Conservation (phyloP, 2,329 filamentous ascomycete genomes). For the Paraphoma chrysanthemicola region DNA sequence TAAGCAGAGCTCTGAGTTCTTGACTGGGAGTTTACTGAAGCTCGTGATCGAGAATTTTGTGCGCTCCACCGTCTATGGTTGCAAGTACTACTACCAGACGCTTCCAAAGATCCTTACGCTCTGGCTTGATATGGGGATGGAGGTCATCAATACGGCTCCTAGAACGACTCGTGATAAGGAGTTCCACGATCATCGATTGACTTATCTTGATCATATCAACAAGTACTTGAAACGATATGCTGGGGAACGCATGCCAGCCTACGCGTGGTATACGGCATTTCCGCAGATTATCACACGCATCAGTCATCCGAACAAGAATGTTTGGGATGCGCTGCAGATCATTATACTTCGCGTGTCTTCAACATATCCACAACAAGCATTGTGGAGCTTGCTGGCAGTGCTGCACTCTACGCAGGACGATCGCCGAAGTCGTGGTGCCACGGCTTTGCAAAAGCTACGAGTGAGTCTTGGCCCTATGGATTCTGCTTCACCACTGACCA, state of each 20-base stretch:
- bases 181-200: conserved; percentile 35
- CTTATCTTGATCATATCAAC: conserved; percentile 54
- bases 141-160: conserved; percentile 56
- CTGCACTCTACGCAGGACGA: conserved; percentile 80
- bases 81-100: conserved; percentile 95
- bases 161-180: conserved; percentile 37
- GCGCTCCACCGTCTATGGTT: conserved; percentile 83
- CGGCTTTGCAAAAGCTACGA: conserved; percentile 51
- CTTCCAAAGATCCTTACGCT: conserved; percentile 89
- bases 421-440: conserved; percentile 62
- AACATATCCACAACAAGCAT: conserved; percentile 85
- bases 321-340: conserved; percentile 76
- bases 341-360: conserved; percentile 89
- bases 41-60: conserved; percentile 94
- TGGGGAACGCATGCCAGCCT: conserved; percentile 69
- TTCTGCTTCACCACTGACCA: conserved; percentile 38
- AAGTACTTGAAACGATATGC: conserved; percentile 81
- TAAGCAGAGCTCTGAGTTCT: conserved; percentile 65
- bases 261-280: conserved; percentile 81
- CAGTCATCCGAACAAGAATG: conserved; percentile 78
- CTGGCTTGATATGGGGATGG: conserved; percentile 89
- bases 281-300: conserved; percentile 97
- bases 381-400: conserved; percentile 90
- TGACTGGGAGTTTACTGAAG: conserved; percentile 84
- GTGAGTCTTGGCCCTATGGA: conserved; percentile 23